Base-by-base conservation (phyloP, 2,329 filamentous ascomycete genomes). In the Colletotrichum sp. region DNA sequence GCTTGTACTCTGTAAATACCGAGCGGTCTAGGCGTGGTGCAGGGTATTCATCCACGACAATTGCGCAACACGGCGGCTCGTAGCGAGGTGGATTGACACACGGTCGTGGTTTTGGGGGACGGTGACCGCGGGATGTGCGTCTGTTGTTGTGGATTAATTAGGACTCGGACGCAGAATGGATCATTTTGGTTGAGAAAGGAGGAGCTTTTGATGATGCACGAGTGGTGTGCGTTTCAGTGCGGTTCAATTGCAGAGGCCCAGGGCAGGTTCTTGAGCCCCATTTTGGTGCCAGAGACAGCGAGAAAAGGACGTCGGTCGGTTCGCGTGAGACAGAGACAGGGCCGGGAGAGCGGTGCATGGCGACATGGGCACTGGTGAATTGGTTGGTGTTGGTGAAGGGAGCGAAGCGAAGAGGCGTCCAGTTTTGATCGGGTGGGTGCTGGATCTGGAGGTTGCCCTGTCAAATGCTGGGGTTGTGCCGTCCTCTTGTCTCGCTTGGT, bases 141-240 rank as follows among this genome's bases (percentile, higher is more conserved):
- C 7, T 21, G 48, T 34, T 65, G 74, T 68, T 36, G 57, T 68
- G 43, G 24, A 69, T 74, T 76, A 18, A 76, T 76, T 74, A 28
- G 70, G 70, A 68, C 64, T 74, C 70, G 59, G 70, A 76, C 70
- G 48, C 30, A 18, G 26, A 28, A 75, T 59, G 63, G 70, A 32
- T 67, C 63, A 64, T 9, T 34, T 28, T 28, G 63, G 34, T 59
- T 32, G 69, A 67, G 73, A 57, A 16, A 68, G 26, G 36, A 64
- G 64, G 64, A 34, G 26, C 59, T 73, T 48, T 36, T 52, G 43
- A 13, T 21, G 70, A 60, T 65, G 59, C 26, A 28, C 21, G 64
- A 59, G 36, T 63, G 63, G 65, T 52, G 24, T 43, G 60, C 48
- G 73, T 75, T 75, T 68, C 70, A 75, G 73, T 65, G 18, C 64